These are phyloP conservation scores for Metschnikowia rubicola DNA, from an alignment of 805 yeast genomes.

Conservation along the genomic window DNA sequence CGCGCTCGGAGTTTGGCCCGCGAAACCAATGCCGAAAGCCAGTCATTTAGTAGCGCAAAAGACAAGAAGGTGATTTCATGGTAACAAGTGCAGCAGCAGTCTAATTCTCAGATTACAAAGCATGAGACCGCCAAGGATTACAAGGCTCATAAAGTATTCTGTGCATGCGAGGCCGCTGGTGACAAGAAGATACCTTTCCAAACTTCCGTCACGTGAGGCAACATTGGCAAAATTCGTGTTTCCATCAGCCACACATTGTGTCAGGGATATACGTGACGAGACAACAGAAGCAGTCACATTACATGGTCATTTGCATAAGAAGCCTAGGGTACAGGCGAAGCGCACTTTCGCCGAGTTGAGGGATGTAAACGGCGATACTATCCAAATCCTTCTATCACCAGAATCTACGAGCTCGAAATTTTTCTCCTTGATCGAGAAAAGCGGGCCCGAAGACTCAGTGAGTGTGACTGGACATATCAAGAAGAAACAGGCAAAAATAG, in stretches of 20 bases:
- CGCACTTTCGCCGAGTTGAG: conserved; percentile 72
- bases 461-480: conserved; percentile 57
- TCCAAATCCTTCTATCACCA: conserved; percentile 47
- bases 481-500: conserved; percentile 24
- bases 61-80: too few species aligned
- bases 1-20: too few species aligned
- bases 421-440: conserved; percentile 40
- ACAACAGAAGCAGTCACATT: conserved; percentile 39
- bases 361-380: conserved; percentile 63
- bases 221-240: conserved; percentile 29
- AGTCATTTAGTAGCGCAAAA: too few species aligned
- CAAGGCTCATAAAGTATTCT: too few species aligned
- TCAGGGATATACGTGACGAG: conserved; percentile 11
- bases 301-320: conserved; percentile 81
- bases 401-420: conserved; percentile 41
- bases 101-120: too few species aligned
- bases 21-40: too few species aligned
- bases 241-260: conserved; percentile 32
- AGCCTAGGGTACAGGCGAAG: conserved; percentile 68
- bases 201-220: conserved; percentile 7
- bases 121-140: too few species aligned
- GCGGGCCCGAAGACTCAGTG: conserved; percentile 69
- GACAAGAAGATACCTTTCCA: conserved; percentile 12
- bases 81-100: too few species aligned
- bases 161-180: too few species aligned